Evolutionary conservation across 257 asterid species (phyloP).

Genomic region (Mitragyna speciosa): DNA sequence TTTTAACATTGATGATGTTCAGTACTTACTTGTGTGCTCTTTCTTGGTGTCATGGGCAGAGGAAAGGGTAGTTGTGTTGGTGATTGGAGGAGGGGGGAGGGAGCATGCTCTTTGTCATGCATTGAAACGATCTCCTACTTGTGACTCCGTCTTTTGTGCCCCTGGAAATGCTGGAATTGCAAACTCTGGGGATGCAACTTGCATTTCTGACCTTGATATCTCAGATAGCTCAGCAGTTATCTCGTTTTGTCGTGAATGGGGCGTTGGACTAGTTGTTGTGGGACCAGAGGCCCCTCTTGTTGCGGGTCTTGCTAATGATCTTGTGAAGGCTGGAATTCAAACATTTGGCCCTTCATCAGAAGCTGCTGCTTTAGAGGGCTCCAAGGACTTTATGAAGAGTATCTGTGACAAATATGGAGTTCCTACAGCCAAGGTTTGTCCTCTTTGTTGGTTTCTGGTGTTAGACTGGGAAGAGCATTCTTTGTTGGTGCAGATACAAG

Average conservation of each 20-base stretch:
- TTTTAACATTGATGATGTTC: neutral
- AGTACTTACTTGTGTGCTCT: neutral
- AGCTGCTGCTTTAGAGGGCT: slow-evolving; percentile 97
- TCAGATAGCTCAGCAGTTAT: slow-evolving; percentile 71
- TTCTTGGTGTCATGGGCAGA: slow-evolving; percentile 35
- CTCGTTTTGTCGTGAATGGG: slow-evolving; percentile 73
- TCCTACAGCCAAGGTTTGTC: slow-evolving; percentile 85
- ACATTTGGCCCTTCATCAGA: slow-evolving; percentile 94
- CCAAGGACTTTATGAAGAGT: slow-evolving; percentile 85
- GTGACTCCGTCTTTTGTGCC: slow-evolving; percentile 86
- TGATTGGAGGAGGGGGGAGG: slow-evolving; percentile 97
- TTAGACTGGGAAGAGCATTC: neutral
- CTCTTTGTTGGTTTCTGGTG: neutral
- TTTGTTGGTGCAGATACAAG: neutral
- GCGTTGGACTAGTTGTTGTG: slow-evolving; percentile 77
- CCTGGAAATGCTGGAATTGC: slow-evolving; percentile 96
- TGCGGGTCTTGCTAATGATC: slow-evolving; percentile 90
- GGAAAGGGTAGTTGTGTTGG: slow-evolving; percentile 77
- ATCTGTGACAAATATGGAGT: slow-evolving; percentile 85
- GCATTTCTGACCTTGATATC: slow-evolving; percentile 64
- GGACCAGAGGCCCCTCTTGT: slow-evolving; percentile 98
- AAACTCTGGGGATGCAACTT: slow-evolving; percentile 79
- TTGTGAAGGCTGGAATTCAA: slow-evolving; percentile 77
- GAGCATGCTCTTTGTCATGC: slow-evolving; percentile 92
- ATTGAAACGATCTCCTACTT: slow-evolving; percentile 71